These are phyloP conservation scores for Rhizopogon roseolus DNA, from an alignment of 768 basidiomycete genomes.

Conservation along the genomic window DNA sequence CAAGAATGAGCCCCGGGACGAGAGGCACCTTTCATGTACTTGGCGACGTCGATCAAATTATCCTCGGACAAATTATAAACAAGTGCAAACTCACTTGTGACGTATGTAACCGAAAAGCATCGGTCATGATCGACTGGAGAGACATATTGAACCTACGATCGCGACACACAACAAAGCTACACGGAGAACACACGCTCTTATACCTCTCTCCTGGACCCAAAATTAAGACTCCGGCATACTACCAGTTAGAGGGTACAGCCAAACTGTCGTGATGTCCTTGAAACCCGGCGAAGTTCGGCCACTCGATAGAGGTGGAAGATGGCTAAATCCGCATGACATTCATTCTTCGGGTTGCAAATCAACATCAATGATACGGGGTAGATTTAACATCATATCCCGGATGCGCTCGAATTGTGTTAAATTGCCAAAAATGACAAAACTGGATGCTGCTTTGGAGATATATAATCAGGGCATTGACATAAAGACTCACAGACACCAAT, in stretches of 20 bases:
- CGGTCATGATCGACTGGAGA: not conserved
- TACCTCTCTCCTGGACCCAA: not conserved
- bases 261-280: too few relatives aligned
- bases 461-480: not conserved
- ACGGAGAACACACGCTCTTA: not conserved
- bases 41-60: not conserved
- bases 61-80: not conserved
- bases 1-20: not conserved
- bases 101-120: not conserved
- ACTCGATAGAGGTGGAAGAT: not conserved
- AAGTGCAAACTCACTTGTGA: not conserved
- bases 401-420: too few relatives aligned
- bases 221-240: not conserved
- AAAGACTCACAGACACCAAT: not conserved
- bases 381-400: too few relatives aligned
- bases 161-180: not conserved
- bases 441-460: not conserved
- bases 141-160: not conserved
- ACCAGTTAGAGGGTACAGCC: too few relatives aligned
- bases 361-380: too few relatives aligned
- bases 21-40: conserved; percentile 4
- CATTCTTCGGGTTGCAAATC: not conserved
- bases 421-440: too few relatives aligned
- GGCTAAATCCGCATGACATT: not conserved
- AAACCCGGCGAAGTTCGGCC: not conserved